Evolutionary conservation across 495 filamentous ascomycete species (phyloP).

Genomic region (Aspergillus saccharolyticus): DNA sequence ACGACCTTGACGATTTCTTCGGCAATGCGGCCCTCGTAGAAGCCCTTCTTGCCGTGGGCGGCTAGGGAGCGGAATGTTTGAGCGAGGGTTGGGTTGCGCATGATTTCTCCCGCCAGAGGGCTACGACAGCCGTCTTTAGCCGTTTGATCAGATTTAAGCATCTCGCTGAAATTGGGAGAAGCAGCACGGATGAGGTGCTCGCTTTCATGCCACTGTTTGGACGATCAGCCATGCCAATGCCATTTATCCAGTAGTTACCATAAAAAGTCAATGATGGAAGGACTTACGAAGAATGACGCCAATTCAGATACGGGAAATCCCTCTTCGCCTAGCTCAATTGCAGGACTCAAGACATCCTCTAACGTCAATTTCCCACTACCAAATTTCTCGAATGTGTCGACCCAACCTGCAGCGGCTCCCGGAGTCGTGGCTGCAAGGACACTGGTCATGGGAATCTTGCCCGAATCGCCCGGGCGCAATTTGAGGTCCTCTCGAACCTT

Average conservation of each 20-base stretch:
- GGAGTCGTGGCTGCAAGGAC: slow-evolving; percentile 81
- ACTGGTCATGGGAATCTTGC: slow-evolving; percentile 67
- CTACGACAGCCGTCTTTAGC: slow-evolving; percentile 62
- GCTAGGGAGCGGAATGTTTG: slow-evolving; percentile 77
- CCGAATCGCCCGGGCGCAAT: slow-evolving; percentile 53
- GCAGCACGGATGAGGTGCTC: slow-evolving; percentile 59
- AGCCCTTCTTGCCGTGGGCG: slow-evolving; percentile 77
- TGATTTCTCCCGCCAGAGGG: slow-evolving; percentile 78
- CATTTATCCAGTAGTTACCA: too few species aligned
- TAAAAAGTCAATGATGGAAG: neutral
- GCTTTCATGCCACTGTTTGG: slow-evolving; percentile 57
- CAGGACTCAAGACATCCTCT: slow-evolving; percentile 74
- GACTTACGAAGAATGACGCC: slow-evolving; percentile 63
- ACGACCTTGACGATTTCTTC: slow-evolving; percentile 74
- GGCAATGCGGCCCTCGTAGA: slow-evolving; percentile 82
- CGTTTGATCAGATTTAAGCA: slow-evolving; percentile 69
- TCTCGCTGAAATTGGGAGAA: slow-evolving; percentile 78
- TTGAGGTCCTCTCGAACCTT: slow-evolving; percentile 64
- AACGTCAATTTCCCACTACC: slow-evolving; percentile 80
- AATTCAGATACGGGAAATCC: slow-evolving; percentile 87
- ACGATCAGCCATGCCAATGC: neutral
- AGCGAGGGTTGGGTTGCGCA: slow-evolving; percentile 78
- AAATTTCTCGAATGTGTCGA: slow-evolving; percentile 84
- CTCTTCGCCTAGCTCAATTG: slow-evolving; percentile 79
- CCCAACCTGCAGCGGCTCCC: slow-evolving; percentile 91